Evolutionary conservation across 768 basidiomycete species (phyloP).

Genomic region (Hygrophorus pudorinus): DNA sequence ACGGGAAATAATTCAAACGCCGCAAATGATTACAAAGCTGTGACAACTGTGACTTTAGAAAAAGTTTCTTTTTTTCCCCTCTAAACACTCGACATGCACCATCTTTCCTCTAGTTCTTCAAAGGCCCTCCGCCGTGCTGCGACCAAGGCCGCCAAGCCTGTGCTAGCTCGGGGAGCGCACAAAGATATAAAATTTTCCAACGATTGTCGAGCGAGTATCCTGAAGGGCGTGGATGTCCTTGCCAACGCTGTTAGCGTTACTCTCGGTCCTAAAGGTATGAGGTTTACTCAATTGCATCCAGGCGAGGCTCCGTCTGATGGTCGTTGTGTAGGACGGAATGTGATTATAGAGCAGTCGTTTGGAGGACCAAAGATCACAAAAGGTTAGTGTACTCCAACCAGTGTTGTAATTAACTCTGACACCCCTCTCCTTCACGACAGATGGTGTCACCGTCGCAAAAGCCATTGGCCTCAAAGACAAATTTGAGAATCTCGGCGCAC

Average conservation of each 20-base stretch:
- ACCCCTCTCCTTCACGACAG: slow-evolving; percentile 25
- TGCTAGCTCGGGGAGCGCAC: slow-evolving; percentile 63
- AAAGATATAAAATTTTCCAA: slow-evolving; percentile 98
- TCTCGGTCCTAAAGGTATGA: slow-evolving; percentile 88
- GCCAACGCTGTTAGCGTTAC: slow-evolving; percentile 97
- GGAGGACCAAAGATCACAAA: slow-evolving; percentile 95
- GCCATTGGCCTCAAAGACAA: slow-evolving; percentile 91
- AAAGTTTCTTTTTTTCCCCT: too few species aligned
- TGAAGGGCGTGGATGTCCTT: slow-evolving; percentile 93
- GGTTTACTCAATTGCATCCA: not conserved
- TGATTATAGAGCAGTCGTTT: slow-evolving; percentile 93
- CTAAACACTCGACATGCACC: slow-evolving; percentile 66
- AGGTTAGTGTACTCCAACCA: slow-evolving; percentile 38
- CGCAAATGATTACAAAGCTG: too few species aligned
- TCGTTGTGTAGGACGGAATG: slow-evolving; percentile 67
- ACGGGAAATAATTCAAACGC: too few species aligned
- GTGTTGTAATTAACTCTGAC: not conserved
- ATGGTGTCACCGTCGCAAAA: slow-evolving; percentile 98
- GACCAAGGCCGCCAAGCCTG: slow-evolving; percentile 42
- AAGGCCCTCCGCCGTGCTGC: slow-evolving; percentile 61
- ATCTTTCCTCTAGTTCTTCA: slow-evolving; percentile 57
- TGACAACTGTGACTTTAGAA: too few species aligned
- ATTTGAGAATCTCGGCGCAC: slow-evolving; percentile 97
- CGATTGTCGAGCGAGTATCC: slow-evolving; percentile 86
- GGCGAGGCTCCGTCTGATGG: slow-evolving; percentile 5